phyloP scores from a whole-genome alignment of 1,284 basidiomycete species.

The Athelia psychrophila region DNA sequence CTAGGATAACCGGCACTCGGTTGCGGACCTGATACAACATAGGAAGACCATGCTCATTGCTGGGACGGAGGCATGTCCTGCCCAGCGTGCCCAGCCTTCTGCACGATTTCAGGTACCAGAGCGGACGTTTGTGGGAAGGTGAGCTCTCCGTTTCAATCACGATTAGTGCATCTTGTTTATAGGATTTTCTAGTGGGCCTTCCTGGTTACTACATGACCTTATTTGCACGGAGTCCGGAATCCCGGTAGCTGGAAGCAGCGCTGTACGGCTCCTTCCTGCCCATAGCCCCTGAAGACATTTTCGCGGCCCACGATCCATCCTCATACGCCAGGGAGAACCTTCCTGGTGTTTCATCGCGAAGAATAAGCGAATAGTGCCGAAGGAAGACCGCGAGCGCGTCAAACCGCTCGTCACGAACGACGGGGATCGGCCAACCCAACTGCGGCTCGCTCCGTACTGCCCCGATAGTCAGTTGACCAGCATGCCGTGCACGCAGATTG shows the following conservation, averaged over 20 bases:
- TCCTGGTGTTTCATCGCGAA: conserved; percentile 77
- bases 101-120: conserved; percentile 90
- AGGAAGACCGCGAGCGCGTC: conserved; percentile 68
- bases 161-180: background rate
- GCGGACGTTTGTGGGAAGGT: conserved; percentile 84
- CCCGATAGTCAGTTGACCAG: background rate
- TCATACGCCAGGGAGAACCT: conserved; percentile 52
- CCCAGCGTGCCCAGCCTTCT: conserved; percentile 67
- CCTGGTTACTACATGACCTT: conserved; percentile 92
- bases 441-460: conserved; percentile 23
- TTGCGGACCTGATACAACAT: conserved; percentile 89
- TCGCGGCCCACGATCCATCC: conserved; percentile 51
- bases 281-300: conserved; percentile 62
- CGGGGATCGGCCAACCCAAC: conserved; percentile 94
- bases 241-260: conserved; percentile 78
- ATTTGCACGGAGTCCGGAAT: conserved; percentile 82
- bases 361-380: conserved; percentile 73
- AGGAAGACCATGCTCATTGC: conserved; percentile 87
- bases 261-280: conserved; percentile 94
- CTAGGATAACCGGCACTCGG: conserved; percentile 89
- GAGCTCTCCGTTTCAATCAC: background rate
- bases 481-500: conserved; percentile 52
- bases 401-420: conserved; percentile 84
- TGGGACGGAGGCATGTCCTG: conserved; percentile 91
- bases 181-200: conserved; percentile 78